Base-by-base conservation (phyloP, 495 filamentous ascomycete genomes). In the Bacidia gigantensis region DNA sequence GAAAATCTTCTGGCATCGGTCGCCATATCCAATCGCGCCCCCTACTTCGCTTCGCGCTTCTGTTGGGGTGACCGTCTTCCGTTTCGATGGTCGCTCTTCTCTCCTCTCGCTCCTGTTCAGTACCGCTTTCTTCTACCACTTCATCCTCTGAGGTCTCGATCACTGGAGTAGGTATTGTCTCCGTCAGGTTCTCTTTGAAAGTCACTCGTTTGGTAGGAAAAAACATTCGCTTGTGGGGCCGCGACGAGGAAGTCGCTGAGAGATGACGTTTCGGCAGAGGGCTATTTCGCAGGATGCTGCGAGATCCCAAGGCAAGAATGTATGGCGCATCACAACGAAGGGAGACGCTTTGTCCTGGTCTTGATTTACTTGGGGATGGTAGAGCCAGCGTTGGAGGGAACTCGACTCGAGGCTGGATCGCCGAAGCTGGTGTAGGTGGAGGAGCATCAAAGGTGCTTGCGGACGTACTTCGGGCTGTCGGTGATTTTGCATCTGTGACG, bases 391-490 rank as follows among this genome's bases (percentile, higher is more conserved):
- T 53, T 61, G 51, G 29, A 52, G 60, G 63, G 58, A 35, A 60
- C 53, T 56, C 53, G 60, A 55, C 46, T 62, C 53, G 51, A 59
- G 49, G 64, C 39, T 26, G 56, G 49, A 52, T 25, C 38, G 51
- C 41, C 21, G 58, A 60, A 11, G 81, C 77, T 29, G 83, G 81
- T 46, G 77, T 72, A 46, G 83, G 78, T 14, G 79, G 80, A n/a
- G 75, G 68, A 26, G 75, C 75, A 25, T 84, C 80, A 62, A 88
- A 87, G 51, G 80, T 78, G 64, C 93, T 92, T 26, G 78, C 80
- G 57, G 87, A 82, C 32, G 86, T 93, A 63, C 90, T 93, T 64
- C 85, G 83, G 21, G 80, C 68, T 3, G 86, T 92, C 3, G 86
- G 85, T 7, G 86, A 89, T 39, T 83, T 73, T 1, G 80, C 64